phyloP scores from a whole-genome alignment of 257 asterid species.

The Nicotiana otophora region DNA sequence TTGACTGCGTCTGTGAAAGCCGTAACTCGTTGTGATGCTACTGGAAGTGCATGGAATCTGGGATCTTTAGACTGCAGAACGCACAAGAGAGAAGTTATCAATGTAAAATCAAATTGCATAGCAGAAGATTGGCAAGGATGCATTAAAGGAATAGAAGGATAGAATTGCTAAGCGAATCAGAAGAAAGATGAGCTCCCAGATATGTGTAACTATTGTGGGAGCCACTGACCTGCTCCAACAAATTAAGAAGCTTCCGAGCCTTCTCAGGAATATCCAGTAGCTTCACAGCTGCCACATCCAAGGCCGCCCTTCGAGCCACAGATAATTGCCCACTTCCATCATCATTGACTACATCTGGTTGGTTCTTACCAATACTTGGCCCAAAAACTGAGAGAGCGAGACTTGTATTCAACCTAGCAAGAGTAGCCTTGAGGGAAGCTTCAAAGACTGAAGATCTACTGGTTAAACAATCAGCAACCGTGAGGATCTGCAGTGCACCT shows the following conservation, averaged over 20 bases:
- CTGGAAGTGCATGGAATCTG: conserved; percentile 93
- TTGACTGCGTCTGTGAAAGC: conserved; percentile 92
- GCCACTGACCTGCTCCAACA: conserved; percentile 77
- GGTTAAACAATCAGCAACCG: conserved; percentile 81
- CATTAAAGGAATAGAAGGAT: background rate
- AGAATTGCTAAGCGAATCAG: background rate
- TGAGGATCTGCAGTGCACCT: conserved; percentile 94
- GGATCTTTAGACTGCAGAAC: conserved; percentile 93
- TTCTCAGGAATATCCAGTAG: conserved; percentile 80
- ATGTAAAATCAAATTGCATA: conserved; percentile 4
- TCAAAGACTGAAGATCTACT: conserved; percentile 95
- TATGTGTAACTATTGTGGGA: background rate
- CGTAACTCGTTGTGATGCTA: conserved; percentile 77
- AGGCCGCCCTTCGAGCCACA: conserved; percentile 74
- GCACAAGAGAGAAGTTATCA: conserved; percentile 16
- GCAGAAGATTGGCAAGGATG: background rate
- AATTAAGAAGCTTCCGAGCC: conserved; percentile 82
- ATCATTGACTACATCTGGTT: conserved; percentile 40
- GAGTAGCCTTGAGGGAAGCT: conserved; percentile 92
- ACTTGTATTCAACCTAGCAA: conserved; percentile 87
- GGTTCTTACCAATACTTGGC: conserved; percentile 59
- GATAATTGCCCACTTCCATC: conserved; percentile 64
- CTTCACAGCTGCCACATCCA: conserved; percentile 89
- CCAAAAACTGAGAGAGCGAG: conserved; percentile 57
- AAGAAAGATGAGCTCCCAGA: background rate